Conservation (phyloP, 495 filamentous ascomycete species). For the Delitschia confertaspora region DNA sequence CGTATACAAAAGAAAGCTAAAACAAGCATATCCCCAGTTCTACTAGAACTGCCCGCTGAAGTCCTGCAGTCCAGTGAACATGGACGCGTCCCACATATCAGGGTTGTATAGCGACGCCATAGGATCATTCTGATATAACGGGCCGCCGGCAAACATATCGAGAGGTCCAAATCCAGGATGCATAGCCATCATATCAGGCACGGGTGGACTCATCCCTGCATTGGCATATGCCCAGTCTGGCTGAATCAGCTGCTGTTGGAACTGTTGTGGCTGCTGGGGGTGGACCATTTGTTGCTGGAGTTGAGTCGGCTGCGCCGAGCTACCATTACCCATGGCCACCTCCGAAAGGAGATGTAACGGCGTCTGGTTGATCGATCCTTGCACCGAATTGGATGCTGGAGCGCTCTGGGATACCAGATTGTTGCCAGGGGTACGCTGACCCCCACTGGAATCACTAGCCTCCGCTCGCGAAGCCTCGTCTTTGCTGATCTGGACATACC, state of each 20-base stretch:
- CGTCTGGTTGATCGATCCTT: conserved; percentile 17
- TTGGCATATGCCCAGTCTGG: conserved; percentile 16
- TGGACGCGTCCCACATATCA: no score
- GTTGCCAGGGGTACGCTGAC: no score
- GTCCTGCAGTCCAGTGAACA: no score
- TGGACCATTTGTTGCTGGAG: conserved; percentile 3
- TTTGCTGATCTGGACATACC: conserved; percentile 48
- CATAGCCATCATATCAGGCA: conserved; percentile 10
- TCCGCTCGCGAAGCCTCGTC: conserved; percentile 11
- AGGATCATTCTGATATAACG: no score
- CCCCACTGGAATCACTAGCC: no score
- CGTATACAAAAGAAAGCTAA: no score
- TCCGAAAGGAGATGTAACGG: conserved; percentile 29
- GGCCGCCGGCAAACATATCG: no score
- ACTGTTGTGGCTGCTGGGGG: conserved; percentile 2
- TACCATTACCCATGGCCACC: conserved; percentile 26
- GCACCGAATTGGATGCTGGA: conserved; percentile 8
- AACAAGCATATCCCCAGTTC: no score
- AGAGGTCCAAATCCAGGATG: background rate
- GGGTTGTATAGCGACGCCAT: no score
- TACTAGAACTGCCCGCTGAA: no score
- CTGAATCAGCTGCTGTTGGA: conserved; percentile 4
- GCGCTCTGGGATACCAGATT: background rate
- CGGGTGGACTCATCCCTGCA: conserved; percentile 10
- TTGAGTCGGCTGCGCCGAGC: conserved; percentile 8